phyloP scores from a whole-genome alignment of 2,329 filamentous ascomycete genomes.

The Sclerotinia borealis region DNA sequence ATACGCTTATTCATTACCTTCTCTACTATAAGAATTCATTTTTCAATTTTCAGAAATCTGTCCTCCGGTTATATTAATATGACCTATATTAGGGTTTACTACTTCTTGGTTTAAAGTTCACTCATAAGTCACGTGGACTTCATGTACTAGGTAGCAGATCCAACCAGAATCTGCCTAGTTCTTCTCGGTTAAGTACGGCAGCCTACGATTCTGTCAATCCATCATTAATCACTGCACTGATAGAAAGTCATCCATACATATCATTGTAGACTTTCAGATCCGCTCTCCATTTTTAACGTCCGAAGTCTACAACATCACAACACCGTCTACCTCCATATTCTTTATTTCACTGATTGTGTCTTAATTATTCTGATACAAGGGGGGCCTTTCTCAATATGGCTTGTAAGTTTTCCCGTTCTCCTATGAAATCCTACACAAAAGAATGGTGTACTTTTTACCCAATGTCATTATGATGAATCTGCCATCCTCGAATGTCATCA shows the following conservation, averaged over 20 bases:
- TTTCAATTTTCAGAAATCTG: too few species aligned
- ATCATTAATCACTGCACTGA: too few species aligned
- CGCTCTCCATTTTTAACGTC: conserved; percentile 17
- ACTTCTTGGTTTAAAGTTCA: too few species aligned
- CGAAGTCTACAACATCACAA: conserved; percentile 15
- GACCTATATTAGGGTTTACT: too few species aligned
- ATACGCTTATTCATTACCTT: rapidly evolving
- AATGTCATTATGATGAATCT: conserved; percentile 24
- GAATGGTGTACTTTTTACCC: conserved; percentile 8
- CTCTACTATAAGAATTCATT: neutral
- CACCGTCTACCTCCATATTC: conserved; percentile 8
- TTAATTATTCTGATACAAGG: conserved; percentile 19
- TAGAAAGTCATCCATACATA: conserved; percentile 3
- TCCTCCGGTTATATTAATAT: too few species aligned
- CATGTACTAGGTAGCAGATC: too few species aligned
- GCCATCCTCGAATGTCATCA: conserved; percentile 19
- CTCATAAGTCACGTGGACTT: neutral
- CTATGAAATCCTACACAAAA: conserved; percentile 10
- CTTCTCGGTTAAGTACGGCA: neutral
- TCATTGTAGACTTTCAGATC: conserved; percentile 5
- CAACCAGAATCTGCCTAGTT: neutral
- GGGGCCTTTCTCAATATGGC: conserved; percentile 33
- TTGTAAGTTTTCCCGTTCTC: conserved; percentile 33
- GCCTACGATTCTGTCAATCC: neutral
- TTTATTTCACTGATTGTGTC: conserved; percentile 17